These are phyloP conservation scores for Pythium folliculosum DNA, from an alignment of 352 stramenopile genomes.

Conservation along the genomic window DNA sequence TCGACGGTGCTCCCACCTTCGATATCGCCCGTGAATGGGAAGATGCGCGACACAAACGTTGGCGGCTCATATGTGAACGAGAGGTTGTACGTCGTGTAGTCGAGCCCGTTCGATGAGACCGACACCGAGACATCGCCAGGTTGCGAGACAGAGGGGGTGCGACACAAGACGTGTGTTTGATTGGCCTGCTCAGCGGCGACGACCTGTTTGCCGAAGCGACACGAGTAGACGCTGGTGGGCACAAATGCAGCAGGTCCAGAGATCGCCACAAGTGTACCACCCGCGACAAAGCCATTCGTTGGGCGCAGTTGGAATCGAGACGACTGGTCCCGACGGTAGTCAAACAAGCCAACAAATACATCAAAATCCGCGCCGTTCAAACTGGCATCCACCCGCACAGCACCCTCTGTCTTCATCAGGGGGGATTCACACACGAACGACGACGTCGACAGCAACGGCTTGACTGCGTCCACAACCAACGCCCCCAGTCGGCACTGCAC, in stretches of 20 bases:
- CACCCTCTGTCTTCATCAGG: neutral
- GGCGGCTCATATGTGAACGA: slow-evolving; percentile 55
- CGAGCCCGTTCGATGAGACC: slow-evolving; percentile 57
- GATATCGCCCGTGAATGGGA: slow-evolving; percentile 64
- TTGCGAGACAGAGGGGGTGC: slow-evolving; percentile 39
- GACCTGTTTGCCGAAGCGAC: slow-evolving; percentile 49
- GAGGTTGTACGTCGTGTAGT: slow-evolving; percentile 53
- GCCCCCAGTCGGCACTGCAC: slow-evolving; percentile 67
- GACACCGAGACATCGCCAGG: slow-evolving; percentile 40
- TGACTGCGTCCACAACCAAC: slow-evolving; percentile 32
- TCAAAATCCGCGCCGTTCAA: slow-evolving; percentile 61
- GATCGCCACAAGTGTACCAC: slow-evolving; percentile 61
- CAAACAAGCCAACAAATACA: slow-evolving; percentile 42
- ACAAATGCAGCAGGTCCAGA: slow-evolving; percentile 34
- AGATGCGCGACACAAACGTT: slow-evolving; percentile 56
- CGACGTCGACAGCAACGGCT: neutral
- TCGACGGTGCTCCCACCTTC: slow-evolving; percentile 55
- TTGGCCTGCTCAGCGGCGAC: slow-evolving; percentile 54
- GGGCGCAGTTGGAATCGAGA: slow-evolving; percentile 36
- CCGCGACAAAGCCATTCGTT: slow-evolving; percentile 40
- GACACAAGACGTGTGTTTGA: slow-evolving; percentile 54
- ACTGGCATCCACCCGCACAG: slow-evolving; percentile 40
- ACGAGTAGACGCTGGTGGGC: slow-evolving; percentile 38
- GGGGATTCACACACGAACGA: slow-evolving; percentile 21
- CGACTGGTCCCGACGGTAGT: slow-evolving; percentile 39